Evolutionary conservation across 371 early-diverging fungal genomes (phyloP).

Genomic region (Rhizopus microsporus): DNA sequence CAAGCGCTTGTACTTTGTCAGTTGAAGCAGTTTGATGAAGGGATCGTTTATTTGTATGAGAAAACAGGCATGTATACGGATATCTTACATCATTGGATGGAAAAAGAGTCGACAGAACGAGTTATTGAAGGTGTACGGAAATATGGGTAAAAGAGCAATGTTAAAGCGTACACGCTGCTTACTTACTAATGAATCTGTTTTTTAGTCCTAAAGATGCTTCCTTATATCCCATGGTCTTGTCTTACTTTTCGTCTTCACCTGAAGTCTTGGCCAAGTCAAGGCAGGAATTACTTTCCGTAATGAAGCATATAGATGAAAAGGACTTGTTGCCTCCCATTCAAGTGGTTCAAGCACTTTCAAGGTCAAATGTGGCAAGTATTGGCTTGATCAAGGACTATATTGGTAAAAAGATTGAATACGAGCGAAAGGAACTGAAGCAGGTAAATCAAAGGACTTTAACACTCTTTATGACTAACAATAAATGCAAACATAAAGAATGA

Average conservation of each 20-base stretch:
- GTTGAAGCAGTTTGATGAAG: slow-evolving; percentile 77
- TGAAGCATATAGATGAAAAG: slow-evolving; percentile 82
- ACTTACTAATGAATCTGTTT: background rate
- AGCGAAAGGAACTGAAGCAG: slow-evolving; percentile 66
- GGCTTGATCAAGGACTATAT: slow-evolving; percentile 85
- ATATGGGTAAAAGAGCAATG: slow-evolving; percentile 67
- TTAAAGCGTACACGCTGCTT: background rate
- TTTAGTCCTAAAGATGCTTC: slow-evolving; percentile 69
- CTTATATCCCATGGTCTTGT: slow-evolving; percentile 80
- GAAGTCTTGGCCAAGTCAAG: slow-evolving; percentile 57
- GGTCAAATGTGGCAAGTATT: slow-evolving; percentile 82
- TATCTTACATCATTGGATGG: slow-evolving; percentile 81
- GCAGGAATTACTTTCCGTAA: slow-evolving; percentile 65
- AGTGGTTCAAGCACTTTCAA: slow-evolving; percentile 82
- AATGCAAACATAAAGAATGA: slow-evolving; percentile 40
- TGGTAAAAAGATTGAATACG: slow-evolving; percentile 72
- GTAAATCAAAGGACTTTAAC: slow-evolving; percentile 25
- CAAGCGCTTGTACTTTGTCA: slow-evolving; percentile 91
- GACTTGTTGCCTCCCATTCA: slow-evolving; percentile 86
- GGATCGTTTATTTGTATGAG: slow-evolving; percentile 85
- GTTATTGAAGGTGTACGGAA: slow-evolving; percentile 76
- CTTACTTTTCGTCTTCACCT: slow-evolving; percentile 80
- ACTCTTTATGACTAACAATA: background rate
- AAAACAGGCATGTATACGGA: slow-evolving; percentile 80
- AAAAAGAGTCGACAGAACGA: slow-evolving; percentile 69